phyloP scores from a whole-genome alignment of 2,329 filamentous ascomycete species.

The Botrytis hyacinthi region DNA sequence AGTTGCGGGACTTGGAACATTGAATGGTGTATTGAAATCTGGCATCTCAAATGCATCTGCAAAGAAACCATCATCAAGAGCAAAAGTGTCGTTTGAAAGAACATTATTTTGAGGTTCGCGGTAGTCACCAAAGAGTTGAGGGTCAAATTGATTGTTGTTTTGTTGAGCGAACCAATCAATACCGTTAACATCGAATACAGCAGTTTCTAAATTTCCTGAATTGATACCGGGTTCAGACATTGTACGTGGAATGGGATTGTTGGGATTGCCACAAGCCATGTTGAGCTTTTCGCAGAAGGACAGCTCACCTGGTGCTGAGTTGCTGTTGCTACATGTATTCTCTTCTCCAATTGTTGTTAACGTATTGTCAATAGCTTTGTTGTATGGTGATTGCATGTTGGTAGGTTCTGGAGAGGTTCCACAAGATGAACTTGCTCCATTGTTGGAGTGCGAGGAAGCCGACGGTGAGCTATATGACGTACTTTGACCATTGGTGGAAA shows the following conservation, averaged over 20 bases:
- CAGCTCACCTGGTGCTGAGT: conserved; percentile 47
- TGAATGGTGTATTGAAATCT: conserved; percentile 80
- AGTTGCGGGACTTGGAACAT: conserved; percentile 48
- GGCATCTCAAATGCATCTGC: conserved; percentile 73
- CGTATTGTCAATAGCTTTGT: conserved; percentile 60
- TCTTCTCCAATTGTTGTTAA: conserved; percentile 64
- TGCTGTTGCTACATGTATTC: conserved; percentile 49
- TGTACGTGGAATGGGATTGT: conserved; percentile 52
- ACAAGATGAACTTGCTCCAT: conserved; percentile 63
- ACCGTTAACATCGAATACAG: conserved; percentile 51
- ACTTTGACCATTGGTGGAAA: conserved; percentile 42
- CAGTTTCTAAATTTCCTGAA: conserved; percentile 33
- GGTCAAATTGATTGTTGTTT: conserved; percentile 84
- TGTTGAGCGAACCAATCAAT: conserved; percentile 76
- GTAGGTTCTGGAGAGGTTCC: conserved; percentile 76
- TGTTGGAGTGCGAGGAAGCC: conserved; percentile 59
- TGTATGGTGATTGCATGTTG: conserved; percentile 65
- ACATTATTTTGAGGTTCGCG: conserved; percentile 85
- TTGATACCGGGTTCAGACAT: conserved; percentile 35
- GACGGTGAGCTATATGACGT: conserved; percentile 64
- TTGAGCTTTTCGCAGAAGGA: conserved; percentile 56
- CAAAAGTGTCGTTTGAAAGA: conserved; percentile 59
- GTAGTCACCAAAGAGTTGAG: conserved; percentile 87
- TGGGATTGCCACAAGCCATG: conserved; percentile 53
- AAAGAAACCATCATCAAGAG: conserved; percentile 41